Evolutionary conservation across 768 basidiomycete species (phyloP), one percentile per base, ranked within the genome.

Genomic region (Rossbeevera mucosa): DNA sequence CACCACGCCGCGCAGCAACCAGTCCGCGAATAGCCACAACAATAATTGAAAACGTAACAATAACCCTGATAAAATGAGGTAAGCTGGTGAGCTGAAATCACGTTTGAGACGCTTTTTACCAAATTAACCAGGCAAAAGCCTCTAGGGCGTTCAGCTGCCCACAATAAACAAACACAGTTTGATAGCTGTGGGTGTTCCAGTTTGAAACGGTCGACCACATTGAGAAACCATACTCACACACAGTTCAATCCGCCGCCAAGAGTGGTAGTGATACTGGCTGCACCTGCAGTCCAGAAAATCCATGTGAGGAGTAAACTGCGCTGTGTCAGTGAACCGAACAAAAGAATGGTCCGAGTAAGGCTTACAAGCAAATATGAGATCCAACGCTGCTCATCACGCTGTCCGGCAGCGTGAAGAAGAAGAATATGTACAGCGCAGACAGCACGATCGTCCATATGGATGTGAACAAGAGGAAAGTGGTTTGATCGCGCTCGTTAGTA

Each of bases 281-380:
- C 86, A 2, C 77, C 87, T 0, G 88, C 81, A 3, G 80, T 74
- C 89, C 89, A 92, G 54, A 89, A 74, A 31, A 91, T 74, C 86
- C 88, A 91, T 1, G 87, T 88, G 18, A 91, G 13, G 45, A 74
- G 52, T 45, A 90, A 67, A 69, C 88, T 89, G 55, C n/a, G 31
- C 24, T 16, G 12, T 20, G 50, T 62, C 42, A 62, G 45, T 18
- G 29, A 48, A 36, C 20, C 21, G 11, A 44, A 45, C 40, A 2
- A 21, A 21, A 21, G 9, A 38, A 5, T n/a, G 38, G 25, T 43
- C 53, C 47, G 20, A 38, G 40, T 28, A 49, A 28, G 47, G 6
- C 86, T 55, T 58, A 88, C 87, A 82, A 86, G 53, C 80, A 55
- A 25, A 79, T 67, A 68, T 91, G 86, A 40, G 80, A 76, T 47